These are phyloP conservation scores for Trichodelitschia bisporula DNA, from an alignment of 495 filamentous ascomycete genomes.

Conservation along the genomic window DNA sequence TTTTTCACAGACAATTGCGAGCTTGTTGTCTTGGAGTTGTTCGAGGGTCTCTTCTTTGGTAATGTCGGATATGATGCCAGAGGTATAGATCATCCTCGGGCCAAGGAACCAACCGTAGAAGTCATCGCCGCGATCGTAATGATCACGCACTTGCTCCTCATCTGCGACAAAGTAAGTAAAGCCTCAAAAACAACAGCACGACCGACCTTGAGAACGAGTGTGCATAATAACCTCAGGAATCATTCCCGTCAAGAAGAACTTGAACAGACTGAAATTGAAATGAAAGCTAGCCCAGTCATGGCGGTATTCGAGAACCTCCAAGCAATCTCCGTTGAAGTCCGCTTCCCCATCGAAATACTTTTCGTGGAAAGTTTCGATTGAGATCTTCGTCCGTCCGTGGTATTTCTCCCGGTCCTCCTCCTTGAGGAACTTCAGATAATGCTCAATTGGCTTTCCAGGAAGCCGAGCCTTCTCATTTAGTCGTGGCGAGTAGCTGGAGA, in stretches of 20 bases:
- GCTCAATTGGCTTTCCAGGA: constrained; percentile 56
- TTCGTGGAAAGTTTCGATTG: constrained; percentile 69
- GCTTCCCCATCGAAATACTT: constrained; percentile 75
- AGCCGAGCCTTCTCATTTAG: constrained; percentile 55
- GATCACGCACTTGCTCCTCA: constrained; percentile 68
- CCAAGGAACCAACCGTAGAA: constrained; percentile 80
- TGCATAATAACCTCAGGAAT: constrained; percentile 59
- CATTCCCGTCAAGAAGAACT: constrained; percentile 45
- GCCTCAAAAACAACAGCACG: not conserved
- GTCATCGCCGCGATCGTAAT: constrained; percentile 75
- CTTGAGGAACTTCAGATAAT: constrained; percentile 68
- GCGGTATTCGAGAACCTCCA: constrained; percentile 60
- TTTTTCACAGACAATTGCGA: constrained; percentile 69
- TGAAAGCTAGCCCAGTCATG: constrained; percentile 74
- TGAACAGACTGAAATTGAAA: constrained; percentile 48
- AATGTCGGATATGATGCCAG: constrained; percentile 55
- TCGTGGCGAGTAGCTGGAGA: constrained; percentile 41
- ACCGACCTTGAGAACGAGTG: constrained; percentile 41
- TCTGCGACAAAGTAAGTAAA: constrained; percentile 22
- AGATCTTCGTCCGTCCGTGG: constrained; percentile 53
- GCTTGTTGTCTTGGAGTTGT: constrained; percentile 75
- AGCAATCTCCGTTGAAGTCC: constrained; percentile 60
- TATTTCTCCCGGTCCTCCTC: constrained; percentile 46
- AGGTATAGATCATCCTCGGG: constrained; percentile 79
- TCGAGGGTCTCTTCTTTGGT: constrained; percentile 55